Conservation (phyloP, 2,329 filamentous ascomycete genomes). For the Proliferodiscus dingleyae region DNA sequence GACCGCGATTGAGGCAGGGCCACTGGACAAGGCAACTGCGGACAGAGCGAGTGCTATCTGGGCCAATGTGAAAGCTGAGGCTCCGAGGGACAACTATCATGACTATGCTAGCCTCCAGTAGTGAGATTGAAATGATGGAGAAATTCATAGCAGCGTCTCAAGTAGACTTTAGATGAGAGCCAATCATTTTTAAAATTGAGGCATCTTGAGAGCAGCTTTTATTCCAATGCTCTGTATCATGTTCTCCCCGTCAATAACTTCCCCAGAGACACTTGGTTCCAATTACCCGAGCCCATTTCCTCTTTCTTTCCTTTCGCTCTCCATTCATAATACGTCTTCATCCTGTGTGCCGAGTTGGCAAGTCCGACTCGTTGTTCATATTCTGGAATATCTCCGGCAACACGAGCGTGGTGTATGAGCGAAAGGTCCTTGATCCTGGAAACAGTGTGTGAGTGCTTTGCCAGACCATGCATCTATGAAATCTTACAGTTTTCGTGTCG, state of each 20-base stretch:
- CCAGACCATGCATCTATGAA: too few species aligned
- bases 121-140: too few species aligned
- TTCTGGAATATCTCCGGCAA: slow-evolving; percentile 10
- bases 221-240: too few species aligned
- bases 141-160: too few species aligned
- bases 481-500: slow-evolving; percentile 14
- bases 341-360: slow-evolving; percentile 11
- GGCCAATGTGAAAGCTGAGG: slow-evolving; percentile 19
- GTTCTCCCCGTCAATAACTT: slow-evolving; percentile 10
- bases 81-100: slow-evolving; percentile 1
- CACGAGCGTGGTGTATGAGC: slow-evolving; percentile 7
- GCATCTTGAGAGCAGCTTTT: too few species aligned
- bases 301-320: slow-evolving; percentile 1
- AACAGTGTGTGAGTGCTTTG: too few species aligned
- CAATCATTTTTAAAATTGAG: too few species aligned
- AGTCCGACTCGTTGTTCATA: slow-evolving; percentile 6
- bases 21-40: slow-evolving; percentile 19
- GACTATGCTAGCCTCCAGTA: background rate
- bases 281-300: background rate
- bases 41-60: slow-evolving; percentile 21
- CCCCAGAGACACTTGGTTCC: slow-evolving; percentile 14
- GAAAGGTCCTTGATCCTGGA: slow-evolving; percentile 11
- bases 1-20: slow-evolving; percentile 18
- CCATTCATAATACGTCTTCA: slow-evolving; percentile 18
- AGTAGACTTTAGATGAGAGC: too few species aligned